Evolutionary conservation across 495 filamentous ascomycete genomes (phyloP).

Genomic region (Tuber indicum): DNA sequence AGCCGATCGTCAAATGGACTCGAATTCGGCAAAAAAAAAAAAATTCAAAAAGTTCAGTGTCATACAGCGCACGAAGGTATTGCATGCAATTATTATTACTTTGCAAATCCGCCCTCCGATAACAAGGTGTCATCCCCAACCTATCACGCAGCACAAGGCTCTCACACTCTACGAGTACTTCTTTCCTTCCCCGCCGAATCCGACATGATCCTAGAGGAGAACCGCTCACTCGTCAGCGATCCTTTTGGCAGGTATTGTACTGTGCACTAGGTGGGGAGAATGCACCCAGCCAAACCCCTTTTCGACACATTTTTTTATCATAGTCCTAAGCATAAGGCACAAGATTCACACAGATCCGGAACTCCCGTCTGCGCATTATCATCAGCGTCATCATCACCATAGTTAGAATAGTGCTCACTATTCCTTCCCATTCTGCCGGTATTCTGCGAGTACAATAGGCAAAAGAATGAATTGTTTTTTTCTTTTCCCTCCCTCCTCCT

Average conservation of each 20-base stretch:
- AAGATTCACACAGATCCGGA: not conserved
- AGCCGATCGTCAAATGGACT: not conserved
- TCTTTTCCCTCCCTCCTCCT: not conserved
- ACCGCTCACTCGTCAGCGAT: not conserved
- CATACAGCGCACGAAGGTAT: not conserved
- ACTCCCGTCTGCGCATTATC: not conserved
- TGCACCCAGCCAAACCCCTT: not conserved
- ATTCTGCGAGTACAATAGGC: not conserved
- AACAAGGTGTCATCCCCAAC: not conserved
- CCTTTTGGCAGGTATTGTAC: not conserved
- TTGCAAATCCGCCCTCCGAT: not conserved
- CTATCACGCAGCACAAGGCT: not conserved
- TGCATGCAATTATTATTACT: not conserved
- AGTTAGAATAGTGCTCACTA: not conserved
- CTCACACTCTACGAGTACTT: not conserved
- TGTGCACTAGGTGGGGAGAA: not conserved
- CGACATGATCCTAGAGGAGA: not conserved
- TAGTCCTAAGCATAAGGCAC: not conserved
- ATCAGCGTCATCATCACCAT: not conserved
- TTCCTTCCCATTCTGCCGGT: not conserved
- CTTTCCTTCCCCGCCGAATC: not conserved
- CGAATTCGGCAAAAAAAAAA: not conserved
- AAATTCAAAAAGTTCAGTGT: not conserved
- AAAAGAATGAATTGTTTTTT: slow-evolving; percentile 3
- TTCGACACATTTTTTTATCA: not conserved